These are phyloP conservation scores for Pecoramyces ruminantium DNA, from an alignment of 192 early-diverging fungal species.

Conservation along the genomic window DNA sequence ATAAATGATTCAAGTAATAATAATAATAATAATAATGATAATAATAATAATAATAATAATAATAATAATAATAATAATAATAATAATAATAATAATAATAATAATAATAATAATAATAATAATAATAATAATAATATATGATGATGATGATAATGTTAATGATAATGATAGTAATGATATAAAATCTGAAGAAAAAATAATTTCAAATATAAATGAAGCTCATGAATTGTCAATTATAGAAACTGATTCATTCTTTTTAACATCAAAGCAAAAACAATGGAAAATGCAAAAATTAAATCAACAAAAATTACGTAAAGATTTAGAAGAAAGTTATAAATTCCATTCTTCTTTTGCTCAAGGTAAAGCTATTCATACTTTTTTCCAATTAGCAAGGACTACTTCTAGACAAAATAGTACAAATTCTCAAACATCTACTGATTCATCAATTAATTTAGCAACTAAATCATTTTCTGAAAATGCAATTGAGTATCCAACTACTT, in stretches of 20 bases:
- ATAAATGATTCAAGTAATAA: background rate
- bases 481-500: background rate
- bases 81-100: no score
- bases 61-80: no score
- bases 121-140: no score
- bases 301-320: background rate
- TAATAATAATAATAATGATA: background rate
- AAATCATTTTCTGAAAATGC: background rate
- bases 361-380: background rate
- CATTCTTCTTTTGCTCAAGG: background rate
- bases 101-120: no score
- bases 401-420: background rate
- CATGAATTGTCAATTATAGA: background rate
- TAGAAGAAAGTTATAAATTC: background rate
- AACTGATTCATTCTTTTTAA: background rate
- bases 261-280: background rate
- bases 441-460: background rate
- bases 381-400: background rate
- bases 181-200: background rate
- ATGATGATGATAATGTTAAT: no score
- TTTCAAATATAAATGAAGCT: background rate
- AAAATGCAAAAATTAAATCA: background rate
- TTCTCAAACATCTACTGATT: background rate
- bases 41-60: no score
- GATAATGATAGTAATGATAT: no score